A percentile compares a stretch with the other conserved stretches of the same genome.
Evolutionary conservation across 2,329 filamentous ascomycete genomes (phyloP).

Genomic region (Xylaria multiplex): DNA sequence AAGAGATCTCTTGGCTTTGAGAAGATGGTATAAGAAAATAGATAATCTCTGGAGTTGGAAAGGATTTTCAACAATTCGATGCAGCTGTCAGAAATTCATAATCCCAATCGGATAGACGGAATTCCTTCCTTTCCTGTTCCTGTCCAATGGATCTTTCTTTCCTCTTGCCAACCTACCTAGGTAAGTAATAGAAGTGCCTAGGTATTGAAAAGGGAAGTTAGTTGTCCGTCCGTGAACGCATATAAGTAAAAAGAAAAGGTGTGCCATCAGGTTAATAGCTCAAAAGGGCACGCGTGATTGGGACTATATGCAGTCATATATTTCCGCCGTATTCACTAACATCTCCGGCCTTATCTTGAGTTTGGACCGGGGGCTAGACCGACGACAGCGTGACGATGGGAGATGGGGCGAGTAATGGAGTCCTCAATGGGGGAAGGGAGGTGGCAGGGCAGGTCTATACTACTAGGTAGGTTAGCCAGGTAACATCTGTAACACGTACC

Average conservation of each 20-base stretch:
- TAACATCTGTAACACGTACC: conserved; percentile 5
- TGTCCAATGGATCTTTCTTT: not conserved
- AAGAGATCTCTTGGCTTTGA: conserved; percentile 29
- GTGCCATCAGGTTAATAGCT: not conserved
- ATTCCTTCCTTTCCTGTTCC: not conserved
- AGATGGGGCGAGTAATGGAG: no score
- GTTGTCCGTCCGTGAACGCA: not conserved
- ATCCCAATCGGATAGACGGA: not conserved
- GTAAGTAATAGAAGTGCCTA: not conserved
- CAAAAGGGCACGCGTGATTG: not conserved
- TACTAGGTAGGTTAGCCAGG: no score
- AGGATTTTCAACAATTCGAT: conserved; percentile 10
- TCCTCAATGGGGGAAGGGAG: no score
- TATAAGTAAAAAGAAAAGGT: conserved; percentile 1
- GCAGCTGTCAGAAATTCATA: not conserved
- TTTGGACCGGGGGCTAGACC: conserved; percentile 26
- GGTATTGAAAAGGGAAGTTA: conserved; percentile 2
- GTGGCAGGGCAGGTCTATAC: no score
- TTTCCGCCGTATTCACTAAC: not conserved
- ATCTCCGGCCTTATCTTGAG: conserved; percentile 20
- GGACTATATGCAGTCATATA: conserved; percentile 15
- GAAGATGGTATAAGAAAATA: conserved; percentile 6
- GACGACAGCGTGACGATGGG: conserved; percentile 14
- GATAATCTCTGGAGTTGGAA: conserved; percentile 19
- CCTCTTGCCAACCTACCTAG: not conserved